Percentiles rank a stretch among this genome's conserved stretches.
Conservation (phyloP, 202 grass and related monocot species). For the Setaria italica region DNA sequence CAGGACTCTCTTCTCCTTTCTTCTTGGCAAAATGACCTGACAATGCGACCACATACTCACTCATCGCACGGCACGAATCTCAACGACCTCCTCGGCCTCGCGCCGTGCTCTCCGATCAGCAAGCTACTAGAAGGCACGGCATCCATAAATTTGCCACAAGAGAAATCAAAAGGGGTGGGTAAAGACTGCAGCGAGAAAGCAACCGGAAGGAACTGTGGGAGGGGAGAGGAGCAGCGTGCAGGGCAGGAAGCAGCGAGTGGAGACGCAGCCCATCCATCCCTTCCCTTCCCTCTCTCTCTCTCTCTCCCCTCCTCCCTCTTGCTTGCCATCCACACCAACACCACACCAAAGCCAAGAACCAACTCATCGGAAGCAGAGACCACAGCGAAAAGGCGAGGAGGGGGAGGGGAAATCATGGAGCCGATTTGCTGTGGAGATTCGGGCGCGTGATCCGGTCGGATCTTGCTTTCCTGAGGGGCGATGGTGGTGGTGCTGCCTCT, state of each 20-base stretch:
- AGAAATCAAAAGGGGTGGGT: background rate
- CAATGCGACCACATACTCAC: background rate
- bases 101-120: background rate
- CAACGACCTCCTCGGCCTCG: background rate
- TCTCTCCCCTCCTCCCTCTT: background rate
- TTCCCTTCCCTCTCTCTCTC: background rate
- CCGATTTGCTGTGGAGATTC: slow-evolving; percentile 79
- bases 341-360: slow-evolving; percentile 35
- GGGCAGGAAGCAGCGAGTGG: background rate
- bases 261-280: background rate
- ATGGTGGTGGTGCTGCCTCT: slow-evolving; percentile 11
- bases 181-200: background rate
- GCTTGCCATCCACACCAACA: slow-evolving; percentile 44
- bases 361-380: slow-evolving; percentile 35
- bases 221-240: background rate
- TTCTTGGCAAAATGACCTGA: background rate
- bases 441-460: slow-evolving; percentile 79
- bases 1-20: no score
- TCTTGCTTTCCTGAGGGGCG: slow-evolving; percentile 68
- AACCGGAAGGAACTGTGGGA: background rate
- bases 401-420: slow-evolving; percentile 53
- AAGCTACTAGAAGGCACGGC: no score
- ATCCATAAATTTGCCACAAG: background rate
- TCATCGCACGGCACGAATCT: background rate
- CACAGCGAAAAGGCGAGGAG: slow-evolving; percentile 34